Evolutionary conservation across 169 alveolate species (phyloP).

Genomic region (Plasmodium knowlesi): DNA sequence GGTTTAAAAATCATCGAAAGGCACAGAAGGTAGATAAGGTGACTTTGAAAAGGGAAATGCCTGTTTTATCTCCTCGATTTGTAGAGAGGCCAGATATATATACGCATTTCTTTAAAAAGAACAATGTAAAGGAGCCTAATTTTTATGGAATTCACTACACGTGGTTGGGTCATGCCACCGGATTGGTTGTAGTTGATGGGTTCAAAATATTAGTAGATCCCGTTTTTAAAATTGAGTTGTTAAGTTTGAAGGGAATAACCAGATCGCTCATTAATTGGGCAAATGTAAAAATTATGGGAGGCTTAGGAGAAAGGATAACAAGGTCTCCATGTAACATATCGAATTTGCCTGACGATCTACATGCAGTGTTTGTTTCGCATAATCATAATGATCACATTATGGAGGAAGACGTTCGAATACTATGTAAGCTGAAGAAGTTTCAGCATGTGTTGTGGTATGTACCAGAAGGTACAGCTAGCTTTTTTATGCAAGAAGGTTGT

Average conservation of each 20-base stretch:
- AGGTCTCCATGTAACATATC: conserved; percentile 47
- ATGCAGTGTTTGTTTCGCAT: conserved; percentile 71
- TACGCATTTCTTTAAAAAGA: conserved; percentile 35
- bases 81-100: conserved; percentile 41
- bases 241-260: conserved; percentile 50
- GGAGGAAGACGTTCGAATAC: conserved; percentile 56
- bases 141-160: conserved; percentile 68
- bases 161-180: conserved; percentile 73
- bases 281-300: conserved; percentile 59
- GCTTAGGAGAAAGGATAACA: conserved; percentile 61
- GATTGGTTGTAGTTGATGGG: conserved; percentile 47
- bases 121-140: conserved; percentile 22
- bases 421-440: conserved; percentile 57
- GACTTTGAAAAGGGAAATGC: conserved; percentile 56
- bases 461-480: conserved; percentile 41
- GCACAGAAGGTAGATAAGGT: conserved; percentile 43
- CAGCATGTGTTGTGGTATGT: conserved; percentile 71
- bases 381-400: conserved; percentile 66
- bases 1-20: conserved; percentile 70
- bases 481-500: conserved; percentile 60
- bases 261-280: conserved; percentile 58
- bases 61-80: conserved; percentile 50
- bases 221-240: conserved; percentile 55
- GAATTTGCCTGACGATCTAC: conserved; percentile 43
- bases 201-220: conserved; percentile 65